These are phyloP conservation scores for Calonectria pseudoreteaudii DNA, from an alignment of 2,329 filamentous ascomycete genomes.

Conservation along the genomic window DNA sequence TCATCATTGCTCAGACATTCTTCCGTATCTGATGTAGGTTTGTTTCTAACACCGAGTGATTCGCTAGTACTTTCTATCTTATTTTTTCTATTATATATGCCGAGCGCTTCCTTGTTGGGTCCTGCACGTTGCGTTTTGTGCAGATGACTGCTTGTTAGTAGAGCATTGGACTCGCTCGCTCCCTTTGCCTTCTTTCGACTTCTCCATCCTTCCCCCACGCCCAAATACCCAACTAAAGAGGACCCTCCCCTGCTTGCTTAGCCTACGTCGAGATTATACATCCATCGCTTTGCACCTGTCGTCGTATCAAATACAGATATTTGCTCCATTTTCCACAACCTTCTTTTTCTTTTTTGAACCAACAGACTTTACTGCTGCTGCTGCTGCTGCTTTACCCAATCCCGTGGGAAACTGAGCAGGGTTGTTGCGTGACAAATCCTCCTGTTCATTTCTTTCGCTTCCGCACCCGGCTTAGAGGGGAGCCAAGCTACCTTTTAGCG, in stretches of 20 bases:
- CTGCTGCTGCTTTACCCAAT: background rate
- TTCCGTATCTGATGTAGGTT: background rate
- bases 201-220: constrained; percentile 15
- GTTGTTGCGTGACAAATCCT: background rate
- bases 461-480: constrained; percentile 12
- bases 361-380: background rate
- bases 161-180: background rate
- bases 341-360: background rate
- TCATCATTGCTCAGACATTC: background rate
- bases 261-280: background rate
- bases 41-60: background rate
- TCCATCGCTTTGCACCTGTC: background rate
- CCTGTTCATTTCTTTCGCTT: constrained; percentile 3
- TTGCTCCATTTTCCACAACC: background rate
- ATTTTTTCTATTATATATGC: background rate
- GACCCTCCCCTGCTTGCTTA: background rate
- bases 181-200: background rate
- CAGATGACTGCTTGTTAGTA: background rate
- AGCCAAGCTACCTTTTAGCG: constrained; percentile 19
- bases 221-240: background rate
- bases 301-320: background rate
- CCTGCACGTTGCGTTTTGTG: background rate
- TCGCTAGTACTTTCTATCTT: background rate
- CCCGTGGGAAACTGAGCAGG: background rate
- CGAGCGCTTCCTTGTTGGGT: background rate